Evolutionary conservation across 2,329 filamentous ascomycete species (phyloP).

Genomic region (Microdochium nivale): DNA sequence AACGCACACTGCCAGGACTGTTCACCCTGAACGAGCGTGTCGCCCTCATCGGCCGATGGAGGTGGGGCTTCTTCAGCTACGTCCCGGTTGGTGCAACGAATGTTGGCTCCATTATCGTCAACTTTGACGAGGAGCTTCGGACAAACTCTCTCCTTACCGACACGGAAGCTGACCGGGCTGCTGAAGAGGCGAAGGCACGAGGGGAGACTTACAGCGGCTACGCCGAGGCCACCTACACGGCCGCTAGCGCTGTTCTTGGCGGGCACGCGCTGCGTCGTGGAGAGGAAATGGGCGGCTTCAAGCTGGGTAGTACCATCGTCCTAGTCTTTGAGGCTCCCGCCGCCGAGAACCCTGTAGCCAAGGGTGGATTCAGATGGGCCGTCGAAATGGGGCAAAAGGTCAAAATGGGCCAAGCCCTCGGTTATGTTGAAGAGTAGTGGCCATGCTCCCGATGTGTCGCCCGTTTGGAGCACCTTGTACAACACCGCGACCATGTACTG

Average conservation of each 20-base stretch:
- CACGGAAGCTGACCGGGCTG: slow-evolving; percentile 80
- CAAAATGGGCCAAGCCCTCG: slow-evolving; percentile 81
- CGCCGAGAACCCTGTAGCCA: slow-evolving; percentile 47
- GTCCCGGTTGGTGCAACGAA: slow-evolving; percentile 96
- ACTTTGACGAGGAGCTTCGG: slow-evolving; percentile 90
- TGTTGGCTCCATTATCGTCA: slow-evolving; percentile 91
- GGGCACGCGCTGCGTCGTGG: slow-evolving; percentile 79
- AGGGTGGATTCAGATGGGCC: slow-evolving; percentile 73
- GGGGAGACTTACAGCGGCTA: slow-evolving; percentile 87
- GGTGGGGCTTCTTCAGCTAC: slow-evolving; percentile 95
- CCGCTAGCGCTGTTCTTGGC: slow-evolving; percentile 66
- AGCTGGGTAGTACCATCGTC: slow-evolving; percentile 89
- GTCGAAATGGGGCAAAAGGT: slow-evolving; percentile 83
- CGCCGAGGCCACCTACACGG: slow-evolving; percentile 80
- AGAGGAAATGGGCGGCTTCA: slow-evolving; percentile 98
- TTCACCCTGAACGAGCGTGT: slow-evolving; percentile 97
- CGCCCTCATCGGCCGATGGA: slow-evolving; percentile 87
- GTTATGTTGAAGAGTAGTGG: slow-evolving; percentile 51
- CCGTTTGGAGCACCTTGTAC: too few relatives aligned
- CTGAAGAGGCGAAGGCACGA: slow-evolving; percentile 64
- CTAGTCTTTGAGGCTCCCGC: slow-evolving; percentile 92
- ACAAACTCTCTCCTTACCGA: slow-evolving; percentile 91
- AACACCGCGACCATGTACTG: too few relatives aligned
- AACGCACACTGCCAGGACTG: slow-evolving; percentile 82
- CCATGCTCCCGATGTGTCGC: too few relatives aligned